Conservation (phyloP, 371 early-diverging fungal genomes). For the Smittium culicis region DNA sequence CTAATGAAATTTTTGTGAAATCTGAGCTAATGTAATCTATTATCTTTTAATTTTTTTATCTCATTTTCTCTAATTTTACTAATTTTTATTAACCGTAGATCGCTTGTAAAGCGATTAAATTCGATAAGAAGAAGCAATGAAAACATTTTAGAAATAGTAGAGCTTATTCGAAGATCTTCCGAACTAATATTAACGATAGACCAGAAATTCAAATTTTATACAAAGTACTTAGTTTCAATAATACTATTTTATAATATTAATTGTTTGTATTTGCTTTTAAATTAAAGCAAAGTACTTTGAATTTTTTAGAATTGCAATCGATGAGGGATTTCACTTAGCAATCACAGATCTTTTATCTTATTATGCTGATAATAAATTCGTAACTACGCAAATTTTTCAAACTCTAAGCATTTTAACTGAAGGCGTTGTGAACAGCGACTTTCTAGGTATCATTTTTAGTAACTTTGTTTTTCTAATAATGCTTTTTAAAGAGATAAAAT, state of each 20-base stretch:
- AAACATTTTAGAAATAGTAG: neutral
- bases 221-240: neutral
- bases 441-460: constrained; percentile 17
- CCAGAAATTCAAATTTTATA: neutral
- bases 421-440: constrained; percentile 34
- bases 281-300: neutral
- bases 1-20: neutral
- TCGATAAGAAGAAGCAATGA: neutral
- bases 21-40: neutral
- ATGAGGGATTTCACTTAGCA: neutral
- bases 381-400: constrained; percentile 39
- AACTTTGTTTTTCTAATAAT: neutral
- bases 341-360: neutral
- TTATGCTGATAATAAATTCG: constrained; percentile 16
- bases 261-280: neutral
- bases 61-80: neutral
- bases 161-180: neutral
- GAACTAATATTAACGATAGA: neutral
- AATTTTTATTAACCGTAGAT: neutral
- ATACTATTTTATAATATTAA: neutral
- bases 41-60: neutral
- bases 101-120: neutral
- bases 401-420: constrained; percentile 46
- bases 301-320: neutral
- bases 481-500: too few species aligned